Evolutionary conservation across 345 rosid genomes (phyloP).

Genomic region (Tarenaya hassleriana): DNA sequence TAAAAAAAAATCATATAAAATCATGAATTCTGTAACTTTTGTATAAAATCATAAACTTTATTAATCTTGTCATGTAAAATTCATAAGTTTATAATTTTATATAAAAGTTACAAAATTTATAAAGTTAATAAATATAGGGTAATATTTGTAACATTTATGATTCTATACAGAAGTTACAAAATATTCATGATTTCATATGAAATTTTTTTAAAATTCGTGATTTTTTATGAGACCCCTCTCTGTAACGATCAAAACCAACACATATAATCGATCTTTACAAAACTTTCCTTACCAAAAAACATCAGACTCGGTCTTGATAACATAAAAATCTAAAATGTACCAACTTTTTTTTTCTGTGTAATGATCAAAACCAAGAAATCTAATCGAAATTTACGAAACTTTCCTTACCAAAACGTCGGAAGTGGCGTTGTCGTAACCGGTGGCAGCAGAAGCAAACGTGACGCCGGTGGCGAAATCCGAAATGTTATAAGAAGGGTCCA

Average conservation of each 20-base stretch:
- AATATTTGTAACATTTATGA: background rate
- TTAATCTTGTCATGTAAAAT: no score
- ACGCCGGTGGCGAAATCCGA: constrained; percentile 54
- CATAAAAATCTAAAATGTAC: constrained; percentile 14
- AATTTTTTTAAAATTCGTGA: background rate
- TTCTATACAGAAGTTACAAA: no score
- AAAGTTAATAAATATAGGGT: background rate
- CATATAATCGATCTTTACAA: no score
- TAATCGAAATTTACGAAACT: constrained; percentile 5
- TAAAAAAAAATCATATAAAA: no score
- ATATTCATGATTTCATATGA: background rate
- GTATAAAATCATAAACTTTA: background rate
- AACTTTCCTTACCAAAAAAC: no score
- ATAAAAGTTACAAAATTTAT: background rate
- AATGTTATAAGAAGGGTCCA: constrained; percentile 46
- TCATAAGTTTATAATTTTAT: background rate
- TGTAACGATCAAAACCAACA: no score
- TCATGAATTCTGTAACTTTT: no score
- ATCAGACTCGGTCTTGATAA: no score
- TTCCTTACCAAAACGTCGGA: constrained; percentile 43
- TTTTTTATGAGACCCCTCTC: no score
- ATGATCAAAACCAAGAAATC: background rate
- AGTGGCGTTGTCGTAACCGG: constrained; percentile 55
- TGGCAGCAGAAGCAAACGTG: constrained; percentile 52
- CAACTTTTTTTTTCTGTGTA: constrained; percentile 5